Conservation (phyloP, 2,329 filamentous ascomycete genomes). For the Coniochaeta hoffmannii region DNA sequence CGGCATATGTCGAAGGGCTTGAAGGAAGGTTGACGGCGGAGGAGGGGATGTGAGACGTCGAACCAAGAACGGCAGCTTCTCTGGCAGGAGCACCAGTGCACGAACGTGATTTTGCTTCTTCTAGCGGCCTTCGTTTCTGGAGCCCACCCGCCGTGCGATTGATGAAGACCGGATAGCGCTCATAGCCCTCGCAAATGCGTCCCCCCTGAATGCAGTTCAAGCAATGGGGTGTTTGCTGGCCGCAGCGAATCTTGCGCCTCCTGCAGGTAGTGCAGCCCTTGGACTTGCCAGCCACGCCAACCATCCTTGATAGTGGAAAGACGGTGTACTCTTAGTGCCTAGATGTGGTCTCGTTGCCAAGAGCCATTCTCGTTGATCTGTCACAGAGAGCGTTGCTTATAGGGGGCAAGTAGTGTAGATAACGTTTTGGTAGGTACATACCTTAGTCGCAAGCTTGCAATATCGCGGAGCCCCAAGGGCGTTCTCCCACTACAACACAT, state of each 20-base stretch:
- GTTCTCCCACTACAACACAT: too few species aligned
- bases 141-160: not conserved
- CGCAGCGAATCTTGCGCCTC: not conserved
- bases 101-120: not conserved
- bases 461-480: too few species aligned
- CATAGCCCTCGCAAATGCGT: not conserved
- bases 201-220: not conserved
- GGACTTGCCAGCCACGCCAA: not conserved
- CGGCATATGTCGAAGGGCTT: not conserved
- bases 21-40: not conserved
- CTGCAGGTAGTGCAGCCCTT: not conserved
- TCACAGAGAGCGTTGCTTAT: too few species aligned
- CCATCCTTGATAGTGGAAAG: not conserved
- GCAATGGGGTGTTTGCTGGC: not conserved
- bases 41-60: not conserved
- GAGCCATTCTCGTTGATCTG: too few species aligned
- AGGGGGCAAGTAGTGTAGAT: too few species aligned
- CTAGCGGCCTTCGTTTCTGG: not conserved
- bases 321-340: not conserved
- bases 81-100: not conserved
- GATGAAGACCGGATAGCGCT: not conserved
- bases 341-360: too few species aligned
- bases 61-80: not conserved
- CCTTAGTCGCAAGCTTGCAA: too few species aligned
- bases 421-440: too few species aligned